Evolutionary conservation across 148 eudicot species (phyloP).

Genomic region (Selenicereus undatus): DNA sequence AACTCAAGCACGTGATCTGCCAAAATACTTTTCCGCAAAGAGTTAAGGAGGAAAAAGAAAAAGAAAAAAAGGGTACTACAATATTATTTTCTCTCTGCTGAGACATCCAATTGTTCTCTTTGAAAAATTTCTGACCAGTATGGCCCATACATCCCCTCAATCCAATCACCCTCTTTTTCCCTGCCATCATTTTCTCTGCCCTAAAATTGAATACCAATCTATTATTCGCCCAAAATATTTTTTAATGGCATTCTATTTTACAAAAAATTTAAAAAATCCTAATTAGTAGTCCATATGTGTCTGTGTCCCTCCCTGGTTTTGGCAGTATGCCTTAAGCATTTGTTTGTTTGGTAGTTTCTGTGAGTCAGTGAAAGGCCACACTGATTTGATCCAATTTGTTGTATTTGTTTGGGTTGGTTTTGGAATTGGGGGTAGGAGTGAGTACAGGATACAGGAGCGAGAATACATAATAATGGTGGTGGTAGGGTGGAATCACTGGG

Average conservation of each 20-base stretch:
- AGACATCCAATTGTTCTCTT: conserved; percentile 35
- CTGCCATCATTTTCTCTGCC: neutral
- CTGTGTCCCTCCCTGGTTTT: conserved; percentile 33
- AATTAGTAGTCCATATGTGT: conserved; percentile 17
- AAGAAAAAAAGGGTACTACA: neutral
- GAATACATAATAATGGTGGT: neutral
- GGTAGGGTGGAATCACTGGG: conserved; percentile 20
- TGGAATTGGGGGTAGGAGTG: neutral
- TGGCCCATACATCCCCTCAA: conserved; percentile 19
- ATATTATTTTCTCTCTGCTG: conserved; percentile 8
- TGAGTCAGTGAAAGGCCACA: conserved; percentile 24
- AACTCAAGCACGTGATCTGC: conserved; percentile 34
- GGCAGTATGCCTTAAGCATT: conserved; percentile 46
- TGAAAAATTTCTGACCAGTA: conserved; percentile 12
- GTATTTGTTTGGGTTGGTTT: neutral
- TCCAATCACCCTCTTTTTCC: conserved; percentile 17
- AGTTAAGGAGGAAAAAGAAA: neutral
- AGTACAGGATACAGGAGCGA: neutral
- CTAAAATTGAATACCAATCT: neutral
- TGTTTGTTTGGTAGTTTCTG: conserved; percentile 54
- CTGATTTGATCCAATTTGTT: conserved; percentile 27
- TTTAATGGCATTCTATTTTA: neutral
- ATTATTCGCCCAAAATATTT: neutral
- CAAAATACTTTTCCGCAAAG: conserved; percentile 14
- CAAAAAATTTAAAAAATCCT: too few relatives aligned